A percentile compares a stretch with the other conserved stretches of the same genome.
Evolutionary conservation across 805 yeast species (phyloP).

Genomic region (Wickerhamomyces chaumierensis): DNA sequence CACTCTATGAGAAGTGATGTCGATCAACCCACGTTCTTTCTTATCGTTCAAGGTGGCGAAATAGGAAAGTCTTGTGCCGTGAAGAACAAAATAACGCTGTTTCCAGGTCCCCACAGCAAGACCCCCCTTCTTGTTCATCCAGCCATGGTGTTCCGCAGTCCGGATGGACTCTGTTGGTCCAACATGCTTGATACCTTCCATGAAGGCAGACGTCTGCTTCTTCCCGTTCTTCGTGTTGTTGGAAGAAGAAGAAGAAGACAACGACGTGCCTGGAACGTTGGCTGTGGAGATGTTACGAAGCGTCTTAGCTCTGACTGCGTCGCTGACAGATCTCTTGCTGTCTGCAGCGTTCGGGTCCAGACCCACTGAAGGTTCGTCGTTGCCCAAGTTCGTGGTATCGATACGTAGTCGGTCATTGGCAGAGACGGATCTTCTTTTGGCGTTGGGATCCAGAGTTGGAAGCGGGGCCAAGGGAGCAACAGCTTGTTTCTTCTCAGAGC

Average conservation of each 20-base stretch:
- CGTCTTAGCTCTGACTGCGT: conserved; percentile 38
- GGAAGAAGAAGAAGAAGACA: too few species aligned
- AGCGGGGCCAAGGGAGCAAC: conserved; percentile 10
- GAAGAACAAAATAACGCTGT: conserved; percentile 70
- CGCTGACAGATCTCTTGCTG: conserved; percentile 35
- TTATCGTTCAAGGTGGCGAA: conserved; percentile 69
- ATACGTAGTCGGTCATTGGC: conserved; percentile 27
- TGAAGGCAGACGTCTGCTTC: conserved; percentile 65
- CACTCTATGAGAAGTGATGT: conserved; percentile 89
- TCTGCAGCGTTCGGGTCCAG: conserved; percentile 5
- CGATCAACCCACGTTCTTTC: conserved; percentile 86
- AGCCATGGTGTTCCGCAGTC: conserved; percentile 73
- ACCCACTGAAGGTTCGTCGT: conserved; percentile 1
- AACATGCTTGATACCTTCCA: conserved; percentile 74
- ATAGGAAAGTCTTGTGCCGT: conserved; percentile 88
- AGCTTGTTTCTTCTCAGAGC: conserved; percentile 3
- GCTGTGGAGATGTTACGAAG: conserved; percentile 44
- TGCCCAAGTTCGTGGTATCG: background rate
- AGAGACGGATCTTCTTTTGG: conserved; percentile 39
- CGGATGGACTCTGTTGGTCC: conserved; percentile 71
- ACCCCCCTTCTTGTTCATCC: conserved; percentile 92
- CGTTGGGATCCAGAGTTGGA: conserved; percentile 10
- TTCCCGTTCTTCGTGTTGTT: conserved; percentile 39
- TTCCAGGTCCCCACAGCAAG: conserved; percentile 87
- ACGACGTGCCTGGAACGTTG: conserved; percentile 24